Conservation (phyloP, 2,329 filamentous ascomycete species). For the Geoglossum cookeanum region DNA sequence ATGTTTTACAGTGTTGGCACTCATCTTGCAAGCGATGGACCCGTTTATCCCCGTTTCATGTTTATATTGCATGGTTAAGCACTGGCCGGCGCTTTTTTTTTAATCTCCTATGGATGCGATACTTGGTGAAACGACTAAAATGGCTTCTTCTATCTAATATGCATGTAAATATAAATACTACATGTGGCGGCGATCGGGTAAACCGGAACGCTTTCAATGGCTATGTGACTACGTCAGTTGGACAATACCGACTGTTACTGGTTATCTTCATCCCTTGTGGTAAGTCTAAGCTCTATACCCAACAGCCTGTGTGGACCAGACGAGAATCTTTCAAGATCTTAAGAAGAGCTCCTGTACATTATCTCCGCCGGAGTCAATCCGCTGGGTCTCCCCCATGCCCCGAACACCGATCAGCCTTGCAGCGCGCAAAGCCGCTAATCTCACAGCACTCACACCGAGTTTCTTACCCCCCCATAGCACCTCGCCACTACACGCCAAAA, state of each 20-base stretch:
- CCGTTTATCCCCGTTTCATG: not conserved
- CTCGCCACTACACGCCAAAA: conserved; percentile 38
- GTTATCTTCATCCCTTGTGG: no score
- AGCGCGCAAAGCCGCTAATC: conserved; percentile 45
- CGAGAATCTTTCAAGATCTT: not conserved
- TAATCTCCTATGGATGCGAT: not conserved
- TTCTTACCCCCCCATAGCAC: conserved; percentile 27
- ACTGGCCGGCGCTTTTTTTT: not conserved
- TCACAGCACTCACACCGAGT: conserved; percentile 40
- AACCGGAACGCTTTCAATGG: not conserved
- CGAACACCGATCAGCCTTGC: conserved; percentile 28
- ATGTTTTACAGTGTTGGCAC: not conserved
- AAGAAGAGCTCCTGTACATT: not conserved
- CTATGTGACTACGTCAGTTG: no score
- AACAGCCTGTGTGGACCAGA: no score
- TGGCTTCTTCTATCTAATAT: not conserved
- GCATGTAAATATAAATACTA: not conserved
- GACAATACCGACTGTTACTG: no score
- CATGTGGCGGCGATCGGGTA: not conserved
- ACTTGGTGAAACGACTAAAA: not conserved
- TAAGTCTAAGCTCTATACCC: no score
- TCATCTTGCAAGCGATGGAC: not conserved
- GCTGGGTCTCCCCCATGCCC: not conserved
- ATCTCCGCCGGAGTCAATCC: not conserved
- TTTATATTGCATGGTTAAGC: not conserved